Evolutionary conservation across 768 basidiomycete genomes (phyloP).

Genomic region (Boletus speciosus): DNA sequence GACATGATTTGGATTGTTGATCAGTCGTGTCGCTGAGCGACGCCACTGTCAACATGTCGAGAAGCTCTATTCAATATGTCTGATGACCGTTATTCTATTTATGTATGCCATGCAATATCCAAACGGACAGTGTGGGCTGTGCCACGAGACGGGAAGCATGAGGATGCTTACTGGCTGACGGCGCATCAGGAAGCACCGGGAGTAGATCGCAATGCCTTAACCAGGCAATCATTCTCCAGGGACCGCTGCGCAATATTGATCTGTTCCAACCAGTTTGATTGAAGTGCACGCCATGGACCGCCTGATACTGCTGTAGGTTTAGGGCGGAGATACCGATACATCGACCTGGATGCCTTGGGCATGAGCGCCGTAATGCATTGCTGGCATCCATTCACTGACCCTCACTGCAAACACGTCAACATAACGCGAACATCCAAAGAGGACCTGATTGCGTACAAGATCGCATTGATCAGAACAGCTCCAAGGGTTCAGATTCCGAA

Average conservation of each 20-base stretch:
- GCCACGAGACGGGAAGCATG: conserved; percentile 14
- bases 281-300: neutral
- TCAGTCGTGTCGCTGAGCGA: conserved; percentile 11
- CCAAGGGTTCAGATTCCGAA: conserved; percentile 26
- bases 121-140: conserved; percentile 1
- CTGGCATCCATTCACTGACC: conserved; percentile 27
- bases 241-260: neutral
- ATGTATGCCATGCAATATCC: conserved; percentile 18
- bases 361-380: conserved; percentile 28
- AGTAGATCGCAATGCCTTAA: conserved; percentile 20
- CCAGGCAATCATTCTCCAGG: conserved; percentile 8
- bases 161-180: neutral
- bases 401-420: conserved; percentile 29
- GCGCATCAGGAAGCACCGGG: conserved; percentile 24
- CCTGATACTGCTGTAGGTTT: conserved; percentile 12
- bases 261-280: conserved; percentile 3
- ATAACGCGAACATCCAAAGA: conserved; percentile 17
- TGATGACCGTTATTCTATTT: conserved; percentile 10
- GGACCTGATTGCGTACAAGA: conserved; percentile 29
- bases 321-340: conserved; percentile 21
- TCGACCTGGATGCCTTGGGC: neutral
- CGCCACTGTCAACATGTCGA: conserved; percentile 25
- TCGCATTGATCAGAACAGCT: conserved; percentile 11
- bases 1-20: conserved; percentile 16
- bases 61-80: conserved; percentile 10